These are phyloP conservation scores for Magnolia kwangsiensis DNA, from an alignment of 164 flowering plant genomes.

Conservation along the genomic window DNA sequence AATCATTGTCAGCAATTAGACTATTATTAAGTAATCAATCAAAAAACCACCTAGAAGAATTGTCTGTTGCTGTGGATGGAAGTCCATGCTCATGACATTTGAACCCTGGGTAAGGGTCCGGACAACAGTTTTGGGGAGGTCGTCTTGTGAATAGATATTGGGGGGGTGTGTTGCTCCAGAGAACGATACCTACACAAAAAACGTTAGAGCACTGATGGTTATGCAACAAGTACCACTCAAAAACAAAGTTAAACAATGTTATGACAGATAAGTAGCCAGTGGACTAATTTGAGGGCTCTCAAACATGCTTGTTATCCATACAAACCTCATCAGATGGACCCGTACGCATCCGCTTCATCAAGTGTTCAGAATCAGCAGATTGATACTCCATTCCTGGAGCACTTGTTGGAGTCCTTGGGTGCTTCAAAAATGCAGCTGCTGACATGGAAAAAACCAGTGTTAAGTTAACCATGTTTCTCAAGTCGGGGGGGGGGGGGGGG, in stretches of 20 bases:
- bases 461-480: not conserved
- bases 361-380: constrained; percentile 61
- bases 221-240: not conserved
- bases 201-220: not conserved
- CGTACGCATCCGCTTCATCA: constrained; percentile 65
- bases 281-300: not conserved
- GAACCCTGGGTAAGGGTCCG: constrained; percentile 63
- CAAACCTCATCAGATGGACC: constrained; percentile 71
- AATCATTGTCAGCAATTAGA: not conserved
- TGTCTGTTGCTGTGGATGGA: constrained; percentile 74
- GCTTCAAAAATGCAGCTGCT: constrained; percentile 62
- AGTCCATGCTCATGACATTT: constrained; percentile 77
- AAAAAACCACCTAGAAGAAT: constrained; percentile 54
- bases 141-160: constrained; percentile 61
- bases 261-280: not conserved
- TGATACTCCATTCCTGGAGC: constrained; percentile 67
- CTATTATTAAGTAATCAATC: not conserved
- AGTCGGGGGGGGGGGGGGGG: no score
- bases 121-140: constrained; percentile 63
- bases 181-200: constrained; percentile 43
- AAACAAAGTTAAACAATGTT: not conserved
- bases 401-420: constrained; percentile 61
- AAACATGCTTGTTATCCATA: not conserved
- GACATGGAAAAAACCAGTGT: not conserved
- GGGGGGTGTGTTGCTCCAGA: constrained; percentile 55